Conservation (phyloP, 169 alveolate genomes). For the Eimeria brunetti region DNA sequence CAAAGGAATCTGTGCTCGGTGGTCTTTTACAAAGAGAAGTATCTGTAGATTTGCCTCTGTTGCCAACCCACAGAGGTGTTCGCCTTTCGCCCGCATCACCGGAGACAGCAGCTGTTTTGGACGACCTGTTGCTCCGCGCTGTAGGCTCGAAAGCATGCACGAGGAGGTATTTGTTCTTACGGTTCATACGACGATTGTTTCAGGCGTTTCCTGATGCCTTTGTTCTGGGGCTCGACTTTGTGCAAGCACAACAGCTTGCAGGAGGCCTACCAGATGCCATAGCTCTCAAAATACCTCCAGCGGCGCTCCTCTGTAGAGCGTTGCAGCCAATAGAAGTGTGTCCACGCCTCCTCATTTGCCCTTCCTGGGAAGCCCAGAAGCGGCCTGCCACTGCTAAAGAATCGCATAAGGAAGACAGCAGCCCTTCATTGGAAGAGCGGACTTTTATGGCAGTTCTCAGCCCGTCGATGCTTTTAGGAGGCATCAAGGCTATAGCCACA, state of each 20-base stretch:
- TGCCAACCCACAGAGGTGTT: background rate
- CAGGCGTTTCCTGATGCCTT: conserved; percentile 60
- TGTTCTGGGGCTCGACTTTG: conserved; percentile 66
- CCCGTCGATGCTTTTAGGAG: conserved; percentile 62
- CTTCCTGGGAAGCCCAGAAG: conserved; percentile 49
- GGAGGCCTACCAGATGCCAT: conserved; percentile 65
- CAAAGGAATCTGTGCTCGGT: background rate
- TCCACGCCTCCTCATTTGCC: conserved; percentile 59
- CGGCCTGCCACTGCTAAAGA: background rate
- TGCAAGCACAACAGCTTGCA: conserved; percentile 68
- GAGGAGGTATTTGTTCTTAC: conserved; percentile 52
- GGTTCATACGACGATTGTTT: conserved; percentile 35
- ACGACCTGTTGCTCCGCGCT: conserved; percentile 54
- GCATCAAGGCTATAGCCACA: conserved; percentile 37
- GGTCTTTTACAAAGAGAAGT: conserved; percentile 34
- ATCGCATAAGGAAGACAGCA: background rate
- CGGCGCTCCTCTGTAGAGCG: conserved; percentile 42
- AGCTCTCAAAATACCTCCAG: conserved; percentile 59
- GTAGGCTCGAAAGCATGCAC: conserved; percentile 62
- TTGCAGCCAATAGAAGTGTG: conserved; percentile 28
- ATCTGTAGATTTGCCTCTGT: background rate
- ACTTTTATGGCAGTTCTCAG: conserved; percentile 59
- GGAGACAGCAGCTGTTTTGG: conserved; percentile 54
- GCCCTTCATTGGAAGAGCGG: conserved; percentile 1
- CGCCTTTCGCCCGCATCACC: conserved; percentile 45